phyloP scores from a whole-genome alignment of 2,329 filamentous ascomycete species.

The Penicillium sp. region DNA sequence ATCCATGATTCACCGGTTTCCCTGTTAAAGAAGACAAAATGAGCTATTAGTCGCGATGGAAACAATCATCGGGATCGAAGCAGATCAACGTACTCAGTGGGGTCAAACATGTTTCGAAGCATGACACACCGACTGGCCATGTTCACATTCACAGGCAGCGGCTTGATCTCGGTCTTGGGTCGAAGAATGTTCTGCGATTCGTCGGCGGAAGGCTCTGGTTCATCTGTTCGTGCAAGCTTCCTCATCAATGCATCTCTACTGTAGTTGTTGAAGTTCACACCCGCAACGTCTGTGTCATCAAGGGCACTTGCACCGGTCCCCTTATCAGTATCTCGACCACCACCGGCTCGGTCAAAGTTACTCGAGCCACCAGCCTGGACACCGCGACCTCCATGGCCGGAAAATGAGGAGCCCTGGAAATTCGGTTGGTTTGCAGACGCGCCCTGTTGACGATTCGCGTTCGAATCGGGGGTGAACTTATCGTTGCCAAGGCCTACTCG shows the following conservation, averaged over 20 bases:
- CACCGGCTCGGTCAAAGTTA: constrained; percentile 84
- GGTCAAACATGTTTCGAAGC: constrained; percentile 91
- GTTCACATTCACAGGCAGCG: constrained; percentile 77
- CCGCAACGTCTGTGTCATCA: constrained; percentile 94
- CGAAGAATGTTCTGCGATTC: constrained; percentile 68
- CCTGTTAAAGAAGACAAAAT: constrained; percentile 42
- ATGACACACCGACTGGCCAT: constrained; percentile 91
- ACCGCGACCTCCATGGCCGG: constrained; percentile 80
- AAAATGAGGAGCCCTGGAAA: constrained; percentile 87
- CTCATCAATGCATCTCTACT: constrained; percentile 97
- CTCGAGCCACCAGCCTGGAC: constrained; percentile 67
- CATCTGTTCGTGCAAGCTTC: constrained; percentile 94
- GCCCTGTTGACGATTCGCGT: constrained; percentile 85
- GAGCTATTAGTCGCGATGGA: too few relatives aligned
- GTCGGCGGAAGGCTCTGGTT: constrained; percentile 56
- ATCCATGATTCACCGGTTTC: constrained; percentile 84
- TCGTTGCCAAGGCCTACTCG: constrained; percentile 98
- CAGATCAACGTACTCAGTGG: constrained; percentile 67
- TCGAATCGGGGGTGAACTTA: constrained; percentile 98
- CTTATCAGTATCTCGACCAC: constrained; percentile 83
- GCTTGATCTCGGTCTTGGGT: constrained; percentile 71
- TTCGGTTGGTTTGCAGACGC: constrained; percentile 59
- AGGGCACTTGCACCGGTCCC: constrained; percentile 83
- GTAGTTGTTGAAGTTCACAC: constrained; percentile 99
- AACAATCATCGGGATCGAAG: too few relatives aligned